These are phyloP conservation scores for Periconia macrospinosa DNA, from an alignment of 2,329 filamentous ascomycete species.

Conservation along the genomic window DNA sequence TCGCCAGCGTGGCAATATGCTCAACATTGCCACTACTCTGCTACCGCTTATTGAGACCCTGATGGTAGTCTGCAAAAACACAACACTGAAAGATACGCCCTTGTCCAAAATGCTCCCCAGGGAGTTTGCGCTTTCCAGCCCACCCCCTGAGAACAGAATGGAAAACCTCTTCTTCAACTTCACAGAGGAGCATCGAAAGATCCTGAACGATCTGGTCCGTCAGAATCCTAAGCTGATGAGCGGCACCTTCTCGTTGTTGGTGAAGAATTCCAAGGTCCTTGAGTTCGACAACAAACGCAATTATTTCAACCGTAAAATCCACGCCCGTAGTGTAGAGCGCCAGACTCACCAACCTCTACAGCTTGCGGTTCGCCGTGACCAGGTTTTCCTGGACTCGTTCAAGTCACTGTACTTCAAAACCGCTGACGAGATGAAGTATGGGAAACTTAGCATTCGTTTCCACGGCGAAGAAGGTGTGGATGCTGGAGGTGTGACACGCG, in stretches of 20 bases:
- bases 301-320: constrained; percentile 94
- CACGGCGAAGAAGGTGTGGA: constrained; percentile 97
- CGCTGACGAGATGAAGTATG: constrained; percentile 97
- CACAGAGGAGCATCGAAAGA: constrained; percentile 95
- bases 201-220: constrained; percentile 95
- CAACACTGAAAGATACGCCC: constrained; percentile 71
- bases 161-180: constrained; percentile 95
- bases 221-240: constrained; percentile 99
- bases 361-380: constrained; percentile 85
- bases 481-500: constrained; percentile 92
- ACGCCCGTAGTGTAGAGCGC: constrained; percentile 68
- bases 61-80: constrained; percentile 99
- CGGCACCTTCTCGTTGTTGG: constrained; percentile 90
- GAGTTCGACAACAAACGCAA: constrained; percentile 99
- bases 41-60: constrained; percentile 92
- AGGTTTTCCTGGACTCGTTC: constrained; percentile 98
- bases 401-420: constrained; percentile 97
- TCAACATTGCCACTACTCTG: constrained; percentile 95
- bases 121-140: constrained; percentile 74
- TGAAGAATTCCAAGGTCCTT: constrained; percentile 97
- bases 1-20: constrained; percentile 88
- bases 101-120: constrained; percentile 51
- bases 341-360: constrained; percentile 77
- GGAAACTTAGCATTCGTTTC: constrained; percentile 97
- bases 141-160: constrained; percentile 77